A percentile compares a stretch with the other conserved stretches of the same genome.
Conservation (phyloP, 805 yeast species). For the Kuraishia capsulata region DNA sequence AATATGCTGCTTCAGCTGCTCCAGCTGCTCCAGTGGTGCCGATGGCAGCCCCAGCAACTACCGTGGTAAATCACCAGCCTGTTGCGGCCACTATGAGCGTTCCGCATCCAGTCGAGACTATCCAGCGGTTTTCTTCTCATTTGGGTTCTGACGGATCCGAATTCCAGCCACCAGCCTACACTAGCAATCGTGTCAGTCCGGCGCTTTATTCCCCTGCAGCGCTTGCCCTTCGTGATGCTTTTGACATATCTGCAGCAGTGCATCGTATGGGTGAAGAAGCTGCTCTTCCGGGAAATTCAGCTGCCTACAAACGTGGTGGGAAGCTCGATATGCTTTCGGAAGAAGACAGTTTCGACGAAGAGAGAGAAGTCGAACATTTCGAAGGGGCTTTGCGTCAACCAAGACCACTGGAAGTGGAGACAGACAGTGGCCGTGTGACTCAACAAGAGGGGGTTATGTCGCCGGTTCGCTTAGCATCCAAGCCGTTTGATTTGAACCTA, state of each 20-base stretch:
- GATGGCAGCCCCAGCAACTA: neutral
- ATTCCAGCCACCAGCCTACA: neutral
- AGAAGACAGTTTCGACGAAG: conserved; percentile 2
- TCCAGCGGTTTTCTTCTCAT: conserved; percentile 6
- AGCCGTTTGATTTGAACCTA: conserved; percentile 35
- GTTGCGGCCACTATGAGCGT: neutral
- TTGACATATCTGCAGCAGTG: conserved; percentile 53
- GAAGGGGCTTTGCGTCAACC: neutral
- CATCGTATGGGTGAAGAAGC: conserved; percentile 50
- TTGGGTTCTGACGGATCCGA: neutral
- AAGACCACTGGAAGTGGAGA: neutral
- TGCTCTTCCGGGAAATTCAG: conserved; percentile 7
- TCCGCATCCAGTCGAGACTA: neutral
- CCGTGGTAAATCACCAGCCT: neutral
- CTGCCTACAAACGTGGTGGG: neutral
- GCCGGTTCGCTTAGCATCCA: too few relatives aligned
- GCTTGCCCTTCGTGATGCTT: conserved; percentile 49
- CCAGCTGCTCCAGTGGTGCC: neutral
- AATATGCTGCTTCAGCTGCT: neutral
- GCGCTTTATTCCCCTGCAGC: conserved; percentile 47
- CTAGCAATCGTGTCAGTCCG: conserved; percentile 6
- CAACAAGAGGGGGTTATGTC: too few relatives aligned
- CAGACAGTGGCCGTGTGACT: conserved; percentile 1
- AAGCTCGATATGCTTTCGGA: conserved; percentile 1
- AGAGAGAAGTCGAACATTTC: neutral